Evolutionary conservation across 495 filamentous ascomycete genomes (phyloP), one percentile per base, ranked within the genome.

Genomic region (Penicillium malachiteum): DNA sequence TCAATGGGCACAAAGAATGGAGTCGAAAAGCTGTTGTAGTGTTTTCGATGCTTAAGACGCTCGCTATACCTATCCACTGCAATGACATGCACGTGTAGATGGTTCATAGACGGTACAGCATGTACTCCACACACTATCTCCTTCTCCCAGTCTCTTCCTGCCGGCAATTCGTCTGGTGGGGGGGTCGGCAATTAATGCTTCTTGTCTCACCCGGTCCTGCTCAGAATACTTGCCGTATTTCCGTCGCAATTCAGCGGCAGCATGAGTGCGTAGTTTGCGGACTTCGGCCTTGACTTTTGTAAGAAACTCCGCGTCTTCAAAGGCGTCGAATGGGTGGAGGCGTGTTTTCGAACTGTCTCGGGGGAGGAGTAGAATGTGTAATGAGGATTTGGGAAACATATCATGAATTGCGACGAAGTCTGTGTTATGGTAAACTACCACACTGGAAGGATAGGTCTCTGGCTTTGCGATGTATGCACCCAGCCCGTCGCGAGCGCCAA

Each of bases 21-120:
- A 34, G 91, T 96, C 17, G 84, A 80, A 71, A 98, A 97, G 59
- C 85, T 90, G 65, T 92, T 92, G 72, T 97, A 97, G 74, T 98
- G 94, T 66, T 92, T 95, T 51, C 82, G 74, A 64, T 92, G 85
- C 72, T 88, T 90, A 64, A 96, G 58, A 26, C 75, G 78, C 33
- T 85, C 81, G 42, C 85, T 89, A 51, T 81, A 73, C 66, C 86
- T 80, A 69, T 98, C 94, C 32, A 78, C 71, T 14, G 86, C 85
- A 32, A 98, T 67, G 35, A 98, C 83, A 71, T 98, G 94, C 14
- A 98, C 78, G 69, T 98, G 94, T 51, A 98, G 69, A 71, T 97
- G 90, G 50, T 84, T 86, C 94, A 98, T 96, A 16, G 83, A 88
- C n/a, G 94, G 94, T 52, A 84, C 79, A 3, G 89, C 88, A 73